Evolutionary conservation across 306 rosid species (phyloP).

Genomic region (Castanospermum australe): DNA sequence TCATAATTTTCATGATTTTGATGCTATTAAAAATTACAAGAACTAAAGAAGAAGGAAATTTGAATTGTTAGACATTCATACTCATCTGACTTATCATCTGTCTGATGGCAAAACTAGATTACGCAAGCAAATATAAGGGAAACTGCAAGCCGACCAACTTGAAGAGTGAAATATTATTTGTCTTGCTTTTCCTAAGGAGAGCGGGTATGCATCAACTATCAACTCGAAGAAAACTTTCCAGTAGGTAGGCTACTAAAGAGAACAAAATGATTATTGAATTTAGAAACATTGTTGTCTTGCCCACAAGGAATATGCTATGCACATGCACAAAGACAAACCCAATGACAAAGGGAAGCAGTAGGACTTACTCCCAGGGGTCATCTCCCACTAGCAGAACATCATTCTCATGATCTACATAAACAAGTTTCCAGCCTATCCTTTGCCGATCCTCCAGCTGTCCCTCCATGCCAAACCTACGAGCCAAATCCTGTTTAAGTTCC

Average conservation of each 20-base stretch:
- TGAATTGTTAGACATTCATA: neutral
- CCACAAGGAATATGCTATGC: neutral
- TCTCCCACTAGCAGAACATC: constrained; percentile 81
- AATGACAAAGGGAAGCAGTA: neutral
- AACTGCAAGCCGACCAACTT: neutral
- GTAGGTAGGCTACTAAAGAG: neutral
- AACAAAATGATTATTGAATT: neutral
- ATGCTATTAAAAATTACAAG: neutral
- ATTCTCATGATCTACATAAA: constrained; percentile 75
- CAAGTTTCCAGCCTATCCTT: constrained; percentile 78
- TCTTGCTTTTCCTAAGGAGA: neutral
- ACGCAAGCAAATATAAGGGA: neutral
- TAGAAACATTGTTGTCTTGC: neutral
- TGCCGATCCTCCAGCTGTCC: constrained; percentile 76
- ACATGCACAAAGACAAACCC: neutral
- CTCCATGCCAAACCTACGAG: constrained; percentile 75
- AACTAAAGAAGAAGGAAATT: neutral
- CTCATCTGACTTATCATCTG: neutral
- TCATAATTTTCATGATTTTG: neutral
- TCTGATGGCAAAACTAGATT: neutral
- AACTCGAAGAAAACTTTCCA: neutral
- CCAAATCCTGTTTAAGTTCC: constrained; percentile 71
- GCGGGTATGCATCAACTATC: neutral
- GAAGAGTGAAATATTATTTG: neutral
- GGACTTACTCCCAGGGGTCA: constrained; percentile 83